Conservation (phyloP, 2,329 filamentous ascomycete genomes). For the Neurospora crassa region DNA sequence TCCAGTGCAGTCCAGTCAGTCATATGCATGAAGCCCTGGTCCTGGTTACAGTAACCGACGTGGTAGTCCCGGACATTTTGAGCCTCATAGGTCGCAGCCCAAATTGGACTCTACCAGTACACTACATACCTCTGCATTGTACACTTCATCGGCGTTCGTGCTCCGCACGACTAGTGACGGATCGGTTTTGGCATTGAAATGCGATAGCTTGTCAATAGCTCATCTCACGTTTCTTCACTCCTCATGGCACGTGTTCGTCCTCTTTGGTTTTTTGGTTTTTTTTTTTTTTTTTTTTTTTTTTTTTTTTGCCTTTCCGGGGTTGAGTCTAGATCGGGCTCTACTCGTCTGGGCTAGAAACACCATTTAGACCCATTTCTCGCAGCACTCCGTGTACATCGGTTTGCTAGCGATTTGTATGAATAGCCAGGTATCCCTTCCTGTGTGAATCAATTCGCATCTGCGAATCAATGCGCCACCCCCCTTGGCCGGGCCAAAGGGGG, state of each 20-base stretch:
- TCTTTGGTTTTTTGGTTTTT: background rate
- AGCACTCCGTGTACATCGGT: no score
- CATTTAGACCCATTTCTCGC: no score
- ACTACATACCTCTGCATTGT: background rate
- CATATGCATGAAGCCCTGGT: background rate
- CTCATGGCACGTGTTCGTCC: background rate
- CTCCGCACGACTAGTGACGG: background rate
- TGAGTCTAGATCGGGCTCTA: background rate
- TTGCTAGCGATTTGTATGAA: no score
- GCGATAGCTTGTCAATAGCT: background rate
- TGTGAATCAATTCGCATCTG: no score
- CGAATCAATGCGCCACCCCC: no score
- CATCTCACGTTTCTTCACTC: background rate
- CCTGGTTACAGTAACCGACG: background rate
- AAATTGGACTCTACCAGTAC: background rate
- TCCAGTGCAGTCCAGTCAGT: background rate
- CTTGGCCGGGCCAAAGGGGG: no score
- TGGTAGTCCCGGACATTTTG: background rate
- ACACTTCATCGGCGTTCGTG: background rate
- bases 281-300: background rate
- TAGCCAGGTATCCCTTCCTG: no score
- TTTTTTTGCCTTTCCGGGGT: background rate
- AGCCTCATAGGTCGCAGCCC: background rate
- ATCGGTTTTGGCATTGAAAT: background rate
- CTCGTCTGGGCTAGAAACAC: no score